Evolutionary conservation across 257 asterid species (phyloP), one percentile per base, ranked within the genome.

Genomic region (Nyctanthes arbortristis): DNA sequence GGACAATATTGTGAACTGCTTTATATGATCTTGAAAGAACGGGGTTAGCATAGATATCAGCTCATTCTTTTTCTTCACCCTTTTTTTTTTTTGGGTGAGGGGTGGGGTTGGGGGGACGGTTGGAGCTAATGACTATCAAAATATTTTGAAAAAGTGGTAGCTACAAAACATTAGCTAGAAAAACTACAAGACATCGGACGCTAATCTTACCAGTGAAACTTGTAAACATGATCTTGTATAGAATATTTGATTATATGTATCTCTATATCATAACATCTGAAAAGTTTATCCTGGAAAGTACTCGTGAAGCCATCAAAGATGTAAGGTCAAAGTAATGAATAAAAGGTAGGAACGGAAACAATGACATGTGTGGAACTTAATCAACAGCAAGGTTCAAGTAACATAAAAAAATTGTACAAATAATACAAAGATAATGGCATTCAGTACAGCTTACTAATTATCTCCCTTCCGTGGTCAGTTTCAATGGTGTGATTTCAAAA

Each of bases 231-330:
- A 91, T 81, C 99, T 88, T 29, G 99, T 94, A 84, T 94, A 94
- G 78, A 94, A 94, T 75, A 94, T 94, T 76, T 91, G 99, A 69
- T 89, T 94, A 75, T n/a, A n/a, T 94, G 97, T 82, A 94, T 94
- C 75, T 87, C 99, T 97, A 94, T 94, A 74, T 94, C 92, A 74
- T 91, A 94, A 72, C 99, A 97, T 81, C 83, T 88, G 71, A 94
- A 94, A 71, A 94, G 97, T 81, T 94, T 91, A 55, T 94, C 99
- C 84, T 94, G 99, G 77, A 94, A 94, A 39, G 99, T 94, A 83
- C 99, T 94, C 16, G 99, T 94, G 84, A 91, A 94, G 62, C 99
- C 99, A 88, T 94, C 99, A 76, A 76, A 94, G 88, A 97, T 94
- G 95, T 27, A 73, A 72, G 66, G 66, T 69, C 69, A 57, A 75